These are phyloP conservation scores for Haplosporangium sp. DNA, from an alignment of 371 early-diverging fungal genomes.

Conservation along the genomic window DNA sequence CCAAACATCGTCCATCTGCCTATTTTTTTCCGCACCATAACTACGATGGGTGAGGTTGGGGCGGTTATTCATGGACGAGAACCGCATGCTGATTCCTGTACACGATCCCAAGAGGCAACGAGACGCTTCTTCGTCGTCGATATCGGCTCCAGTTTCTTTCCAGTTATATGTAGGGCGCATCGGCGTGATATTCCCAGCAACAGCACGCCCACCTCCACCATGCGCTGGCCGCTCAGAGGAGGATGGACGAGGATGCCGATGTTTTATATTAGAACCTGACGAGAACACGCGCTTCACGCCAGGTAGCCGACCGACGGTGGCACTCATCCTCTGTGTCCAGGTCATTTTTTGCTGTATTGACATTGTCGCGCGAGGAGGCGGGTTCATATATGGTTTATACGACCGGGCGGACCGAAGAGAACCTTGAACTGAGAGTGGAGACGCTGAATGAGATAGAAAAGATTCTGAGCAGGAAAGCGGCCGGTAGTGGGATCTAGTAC, in stretches of 20 bases:
- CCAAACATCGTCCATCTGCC: slow-evolving; percentile 10
- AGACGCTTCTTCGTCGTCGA: slow-evolving; percentile 22
- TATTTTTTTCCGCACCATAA: slow-evolving; percentile 8
- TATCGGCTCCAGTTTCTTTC: slow-evolving; percentile 19
- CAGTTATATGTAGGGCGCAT: slow-evolving; percentile 14
- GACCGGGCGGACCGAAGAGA: too few relatives aligned
- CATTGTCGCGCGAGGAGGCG: slow-evolving; percentile 26
- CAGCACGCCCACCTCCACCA: slow-evolving; percentile 1
- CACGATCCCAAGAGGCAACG: slow-evolving; percentile 22
- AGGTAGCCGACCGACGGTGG: slow-evolving; percentile 36
- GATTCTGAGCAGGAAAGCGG: slow-evolving; percentile 12
- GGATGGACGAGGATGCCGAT: slow-evolving; percentile 6
- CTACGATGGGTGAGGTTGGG: slow-evolving; percentile 7
- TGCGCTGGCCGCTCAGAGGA: slow-evolving; percentile 10
- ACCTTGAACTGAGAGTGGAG: slow-evolving; percentile 14
- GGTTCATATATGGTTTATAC: slow-evolving; percentile 44
- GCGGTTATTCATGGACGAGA: slow-evolving; percentile 19
- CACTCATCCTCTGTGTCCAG: slow-evolving; percentile 40
- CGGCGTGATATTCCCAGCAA: neutral
- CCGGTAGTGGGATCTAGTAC: slow-evolving; percentile 9
- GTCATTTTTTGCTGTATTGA: slow-evolving; percentile 27
- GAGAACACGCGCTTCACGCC: slow-evolving; percentile 41
- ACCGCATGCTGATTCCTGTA: slow-evolving; percentile 19
- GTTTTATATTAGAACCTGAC: slow-evolving; percentile 7
- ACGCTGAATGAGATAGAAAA: neutral